Evolutionary conservation across 1,284 basidiomycete species (phyloP).

Genomic region (Phellopilus nigrolimitatus): DNA sequence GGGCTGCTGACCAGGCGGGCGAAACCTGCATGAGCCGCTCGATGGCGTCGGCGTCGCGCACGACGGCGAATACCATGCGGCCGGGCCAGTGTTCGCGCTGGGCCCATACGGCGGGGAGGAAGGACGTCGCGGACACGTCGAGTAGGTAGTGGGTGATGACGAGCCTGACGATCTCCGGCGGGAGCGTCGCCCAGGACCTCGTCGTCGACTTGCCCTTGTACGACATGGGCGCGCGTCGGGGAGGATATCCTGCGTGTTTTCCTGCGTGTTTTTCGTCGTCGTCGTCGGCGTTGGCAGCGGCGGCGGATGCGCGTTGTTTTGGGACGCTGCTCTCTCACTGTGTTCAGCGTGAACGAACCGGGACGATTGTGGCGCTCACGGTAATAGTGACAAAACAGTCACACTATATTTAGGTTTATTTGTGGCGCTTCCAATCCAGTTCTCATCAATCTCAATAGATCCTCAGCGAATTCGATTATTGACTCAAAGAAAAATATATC

Average conservation of each 20-base stretch:
- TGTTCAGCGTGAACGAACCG: neutral
- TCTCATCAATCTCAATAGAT: too few relatives aligned
- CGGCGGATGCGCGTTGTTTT: neutral
- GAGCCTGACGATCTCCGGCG: slow-evolving; percentile 60
- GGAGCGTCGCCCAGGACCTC: slow-evolving; percentile 66
- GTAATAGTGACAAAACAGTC: too few relatives aligned
- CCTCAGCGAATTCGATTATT: too few relatives aligned
- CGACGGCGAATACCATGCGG: slow-evolving; percentile 49
- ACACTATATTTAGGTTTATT: too few relatives aligned
- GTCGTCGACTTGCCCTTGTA: slow-evolving; percentile 65
- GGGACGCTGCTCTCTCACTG: too few relatives aligned
- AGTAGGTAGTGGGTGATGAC: slow-evolving; percentile 59
- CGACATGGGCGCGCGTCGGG: slow-evolving; percentile 1
- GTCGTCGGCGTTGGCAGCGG: neutral
- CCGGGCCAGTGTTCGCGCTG: slow-evolving; percentile 50
- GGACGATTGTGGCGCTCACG: neutral
- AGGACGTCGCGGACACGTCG: slow-evolving; percentile 39
- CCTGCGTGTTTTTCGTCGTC: neutral
- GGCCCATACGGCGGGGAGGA: slow-evolving; percentile 57
- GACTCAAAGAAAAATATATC: too few relatives aligned
- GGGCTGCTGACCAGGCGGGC: slow-evolving; percentile 40
- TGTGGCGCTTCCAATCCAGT: too few relatives aligned
- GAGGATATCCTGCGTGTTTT: too few relatives aligned
- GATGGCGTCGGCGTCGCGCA: slow-evolving; percentile 51
- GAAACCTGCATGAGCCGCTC: slow-evolving; percentile 56